Conservation (phyloP, 495 filamentous ascomycete species). For the Trichocladium uniseriatum region DNA sequence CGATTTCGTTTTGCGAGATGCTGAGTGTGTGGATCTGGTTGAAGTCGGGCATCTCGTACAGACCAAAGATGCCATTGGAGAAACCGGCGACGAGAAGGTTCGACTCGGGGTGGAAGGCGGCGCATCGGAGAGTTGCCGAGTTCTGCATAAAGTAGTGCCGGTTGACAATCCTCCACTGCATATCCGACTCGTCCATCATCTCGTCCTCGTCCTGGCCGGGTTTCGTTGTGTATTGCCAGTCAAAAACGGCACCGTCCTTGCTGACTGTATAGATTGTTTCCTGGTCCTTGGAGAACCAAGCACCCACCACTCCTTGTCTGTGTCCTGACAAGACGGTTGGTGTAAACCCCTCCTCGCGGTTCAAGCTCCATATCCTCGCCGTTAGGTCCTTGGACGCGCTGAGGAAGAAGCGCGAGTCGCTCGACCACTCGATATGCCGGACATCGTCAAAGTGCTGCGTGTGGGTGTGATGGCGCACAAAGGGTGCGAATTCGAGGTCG, state of each 20-base stretch:
- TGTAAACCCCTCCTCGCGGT: conserved; percentile 76
- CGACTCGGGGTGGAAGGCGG: conserved; percentile 74
- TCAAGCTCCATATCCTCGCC: conserved; percentile 84
- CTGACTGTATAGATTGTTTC: conserved; percentile 55
- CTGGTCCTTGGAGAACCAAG: conserved; percentile 89
- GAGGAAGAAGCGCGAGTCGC: conserved; percentile 88
- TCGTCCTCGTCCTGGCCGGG: conserved; percentile 50
- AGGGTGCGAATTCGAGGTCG: conserved; percentile 89
- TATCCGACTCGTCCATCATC: conserved; percentile 48
- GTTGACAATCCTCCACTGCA: conserved; percentile 77
- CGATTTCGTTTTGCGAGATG: conserved; percentile 92
- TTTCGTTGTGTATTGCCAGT: conserved; percentile 56
- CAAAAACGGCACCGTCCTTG: conserved; percentile 48
- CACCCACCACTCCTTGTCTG: conserved; percentile 72
- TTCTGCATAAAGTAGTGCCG: conserved; percentile 89
- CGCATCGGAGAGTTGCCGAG: conserved; percentile 77
- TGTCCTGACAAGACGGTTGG: conserved; percentile 87
- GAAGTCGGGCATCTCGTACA: conserved; percentile 97
- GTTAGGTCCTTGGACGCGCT: conserved; percentile 88
- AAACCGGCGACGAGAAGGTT: conserved; percentile 88
- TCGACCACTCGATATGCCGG: conserved; percentile 82
- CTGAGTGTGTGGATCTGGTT: conserved; percentile 83
- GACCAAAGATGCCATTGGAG: conserved; percentile 82
- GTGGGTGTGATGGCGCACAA: conserved; percentile 77
- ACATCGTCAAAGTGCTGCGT: conserved; percentile 82